Evolutionary conservation across 1,284 basidiomycete genomes (phyloP).

Genomic region (Filobasidium uniguttulatum): DNA sequence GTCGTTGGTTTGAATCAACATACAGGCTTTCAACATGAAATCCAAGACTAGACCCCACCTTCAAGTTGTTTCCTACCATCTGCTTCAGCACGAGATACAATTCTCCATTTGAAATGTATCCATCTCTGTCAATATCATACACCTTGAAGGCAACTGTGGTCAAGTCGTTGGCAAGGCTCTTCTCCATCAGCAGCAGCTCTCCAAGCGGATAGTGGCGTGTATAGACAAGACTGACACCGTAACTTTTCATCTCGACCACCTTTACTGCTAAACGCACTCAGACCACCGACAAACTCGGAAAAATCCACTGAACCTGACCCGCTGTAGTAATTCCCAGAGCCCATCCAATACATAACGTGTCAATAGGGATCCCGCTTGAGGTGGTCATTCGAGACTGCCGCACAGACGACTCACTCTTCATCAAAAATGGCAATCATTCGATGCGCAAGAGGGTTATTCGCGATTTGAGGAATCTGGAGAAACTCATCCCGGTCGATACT

Average conservation of each 20-base stretch:
- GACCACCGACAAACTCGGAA: slow-evolving; percentile 93
- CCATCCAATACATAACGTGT: neutral
- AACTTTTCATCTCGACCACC: slow-evolving; percentile 95
- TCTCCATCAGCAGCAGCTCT: neutral
- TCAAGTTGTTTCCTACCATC: slow-evolving; percentile 99
- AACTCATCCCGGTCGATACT: slow-evolving; percentile 98
- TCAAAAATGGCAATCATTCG: slow-evolving; percentile 99
- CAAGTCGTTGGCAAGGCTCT: slow-evolving; percentile 17
- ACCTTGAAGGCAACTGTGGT: slow-evolving; percentile 85
- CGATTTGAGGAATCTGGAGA: slow-evolving; percentile 95
- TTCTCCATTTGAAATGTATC: slow-evolving; percentile 97
- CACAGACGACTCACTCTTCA: slow-evolving; percentile 60
- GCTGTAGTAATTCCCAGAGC: slow-evolving; percentile 37
- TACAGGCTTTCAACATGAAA: neutral
- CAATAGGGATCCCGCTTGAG: neutral
- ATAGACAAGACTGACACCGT: slow-evolving; percentile 50
- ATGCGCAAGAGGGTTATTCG: slow-evolving; percentile 89
- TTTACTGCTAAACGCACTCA: slow-evolving; percentile 93
- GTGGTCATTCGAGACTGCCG: neutral
- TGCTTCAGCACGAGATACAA: slow-evolving; percentile 97
- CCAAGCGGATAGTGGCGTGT: neutral
- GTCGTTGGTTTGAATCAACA: neutral
- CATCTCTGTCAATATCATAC: slow-evolving; percentile 96
- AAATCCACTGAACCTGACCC: slow-evolving; percentile 98
- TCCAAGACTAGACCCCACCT: slow-evolving; percentile 43